A percentile compares a stretch with the other conserved stretches of the same genome.
Evolutionary conservation across 306 rosid genomes (phyloP).

Genomic region (Adenanthera pavonina): DNA sequence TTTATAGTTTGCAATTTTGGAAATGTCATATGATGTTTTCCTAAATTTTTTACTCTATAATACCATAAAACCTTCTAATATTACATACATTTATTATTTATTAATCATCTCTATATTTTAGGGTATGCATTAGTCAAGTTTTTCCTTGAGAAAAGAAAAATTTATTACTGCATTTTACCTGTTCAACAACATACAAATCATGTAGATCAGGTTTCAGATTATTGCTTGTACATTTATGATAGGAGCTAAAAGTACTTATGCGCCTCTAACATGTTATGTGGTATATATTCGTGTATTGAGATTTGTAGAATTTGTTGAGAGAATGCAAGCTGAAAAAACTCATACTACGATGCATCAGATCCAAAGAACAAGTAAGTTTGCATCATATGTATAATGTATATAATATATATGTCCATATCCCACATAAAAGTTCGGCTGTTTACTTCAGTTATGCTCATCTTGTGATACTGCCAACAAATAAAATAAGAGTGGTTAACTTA

Average conservation of each 20-base stretch:
- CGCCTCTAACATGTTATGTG: background rate
- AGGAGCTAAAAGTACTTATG: background rate
- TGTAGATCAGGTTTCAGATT: background rate
- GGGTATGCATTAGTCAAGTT: background rate
- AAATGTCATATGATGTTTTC: background rate
- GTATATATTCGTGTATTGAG: slow-evolving; percentile 35
- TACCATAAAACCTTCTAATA: slow-evolving; percentile 24
- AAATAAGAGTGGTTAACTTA: slow-evolving; percentile 17
- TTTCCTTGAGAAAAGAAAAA: background rate
- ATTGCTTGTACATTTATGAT: background rate
- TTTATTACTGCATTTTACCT: slow-evolving; percentile 1
- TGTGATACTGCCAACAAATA: slow-evolving; percentile 14
- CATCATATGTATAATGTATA: slow-evolving; percentile 30
- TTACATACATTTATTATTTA: background rate
- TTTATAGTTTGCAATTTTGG: slow-evolving; percentile 19
- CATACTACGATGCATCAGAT: slow-evolving; percentile 71
- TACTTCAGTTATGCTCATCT: slow-evolving; percentile 24
- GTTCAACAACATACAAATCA: background rate
- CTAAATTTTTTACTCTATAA: background rate
- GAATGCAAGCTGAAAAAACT: slow-evolving; percentile 70
- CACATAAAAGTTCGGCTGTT: background rate
- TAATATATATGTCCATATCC: background rate
- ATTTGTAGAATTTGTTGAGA: slow-evolving; percentile 73
- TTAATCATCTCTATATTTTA: background rate
- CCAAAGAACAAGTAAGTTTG: slow-evolving; percentile 76